Base-by-base conservation (phyloP, 805 yeast genomes). In the Cyberlindnera mississippiensis region DNA sequence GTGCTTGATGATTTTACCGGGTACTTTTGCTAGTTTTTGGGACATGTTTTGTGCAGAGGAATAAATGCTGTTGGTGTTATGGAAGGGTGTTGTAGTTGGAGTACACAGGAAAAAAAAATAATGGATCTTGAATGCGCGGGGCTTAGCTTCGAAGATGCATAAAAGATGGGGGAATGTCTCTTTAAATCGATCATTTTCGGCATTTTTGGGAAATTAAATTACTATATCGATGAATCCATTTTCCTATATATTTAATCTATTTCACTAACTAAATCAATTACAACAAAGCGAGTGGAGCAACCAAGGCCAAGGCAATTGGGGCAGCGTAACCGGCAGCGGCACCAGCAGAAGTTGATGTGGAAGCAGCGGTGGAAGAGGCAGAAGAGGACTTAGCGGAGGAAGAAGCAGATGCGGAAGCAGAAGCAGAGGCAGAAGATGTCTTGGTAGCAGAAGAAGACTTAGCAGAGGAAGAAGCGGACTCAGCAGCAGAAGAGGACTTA, bases 1-100 rank as follows among this genome's bases (percentile, higher is more conserved):
- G 55, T 82, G 86, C 55, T 74, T 79, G 37, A 76, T 68, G 7
- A 66, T 64, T 35, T 58, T 69, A 15, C 67, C 72, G 40, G 38
- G 13, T 28, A 35, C n/a, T 48, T 52, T 31, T 13, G 20, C 17
- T 18, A 15, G 7, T 15, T 32, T 33, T 17, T 33, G 33, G 7
- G 11, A 8, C 18, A n/a, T n/a, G 4, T 29, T 29, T 12, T 29
- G 32, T n/a, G 18, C 7, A 8, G 16, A 6, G 17, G 10, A 6
- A 4, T n/a, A n/a, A n/a, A n/a, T n/a, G 6, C 17, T 29, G n/a
- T 12, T 29, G 17, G 32, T 16, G 11, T 9, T 10, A 29, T 28
- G 30, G 15, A 12, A n/a, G n/a, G n/a, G n/a, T n/a, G n/a, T n/a
- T n/a, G n/a, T n/a, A n/a, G n/a, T n/a, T n/a, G n/a, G n/a, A n/a